Conservation (phyloP, 768 basidiomycete species). For the Rhodotorula toruloides region DNA sequence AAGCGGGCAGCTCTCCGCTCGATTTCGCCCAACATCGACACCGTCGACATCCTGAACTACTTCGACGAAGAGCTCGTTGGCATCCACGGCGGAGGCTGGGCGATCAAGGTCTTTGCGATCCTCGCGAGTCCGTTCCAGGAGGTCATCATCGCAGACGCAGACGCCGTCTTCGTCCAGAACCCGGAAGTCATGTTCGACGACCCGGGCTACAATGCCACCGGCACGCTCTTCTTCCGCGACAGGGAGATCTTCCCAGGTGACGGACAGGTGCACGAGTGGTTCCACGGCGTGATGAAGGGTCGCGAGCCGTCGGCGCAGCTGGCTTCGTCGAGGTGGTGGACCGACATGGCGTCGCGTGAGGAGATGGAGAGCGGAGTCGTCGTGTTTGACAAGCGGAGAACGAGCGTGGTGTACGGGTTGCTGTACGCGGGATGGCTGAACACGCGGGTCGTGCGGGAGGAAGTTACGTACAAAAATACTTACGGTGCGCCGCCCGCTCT, state of each 20-base stretch:
- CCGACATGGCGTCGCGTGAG: slow-evolving; percentile 27
- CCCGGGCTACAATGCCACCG: slow-evolving; percentile 32
- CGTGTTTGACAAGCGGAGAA: slow-evolving; percentile 33
- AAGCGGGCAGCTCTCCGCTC: slow-evolving; percentile 29
- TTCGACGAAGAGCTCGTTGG: slow-evolving; percentile 36
- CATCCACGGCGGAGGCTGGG: slow-evolving; percentile 37
- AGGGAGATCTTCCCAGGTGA: slow-evolving; percentile 35
- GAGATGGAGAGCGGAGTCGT: slow-evolving; percentile 40
- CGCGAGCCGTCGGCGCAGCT: slow-evolving; percentile 24
- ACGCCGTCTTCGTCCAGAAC: slow-evolving; percentile 36
- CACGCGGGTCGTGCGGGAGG: slow-evolving; percentile 27
- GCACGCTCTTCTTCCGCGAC: slow-evolving; percentile 34
- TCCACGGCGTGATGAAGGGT: slow-evolving; percentile 25
- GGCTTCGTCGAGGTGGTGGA: slow-evolving; percentile 21
- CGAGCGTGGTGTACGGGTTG: slow-evolving; percentile 19
- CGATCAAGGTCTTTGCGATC: slow-evolving; percentile 37
- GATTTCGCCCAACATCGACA: slow-evolving; percentile 28
- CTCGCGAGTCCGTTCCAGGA: slow-evolving; percentile 32
- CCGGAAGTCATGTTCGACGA: slow-evolving; percentile 27
- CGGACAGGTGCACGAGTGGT: slow-evolving; percentile 38
- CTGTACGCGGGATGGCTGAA: slow-evolving; percentile 32
- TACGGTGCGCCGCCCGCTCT: slow-evolving; percentile 20
- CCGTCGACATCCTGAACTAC: slow-evolving; percentile 29
- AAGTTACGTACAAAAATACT: slow-evolving; percentile 36
- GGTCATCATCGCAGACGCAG: slow-evolving; percentile 34